These are phyloP conservation scores for Pichia sporocuriosa DNA, from an alignment of 805 yeast genomes.

Conservation along the genomic window DNA sequence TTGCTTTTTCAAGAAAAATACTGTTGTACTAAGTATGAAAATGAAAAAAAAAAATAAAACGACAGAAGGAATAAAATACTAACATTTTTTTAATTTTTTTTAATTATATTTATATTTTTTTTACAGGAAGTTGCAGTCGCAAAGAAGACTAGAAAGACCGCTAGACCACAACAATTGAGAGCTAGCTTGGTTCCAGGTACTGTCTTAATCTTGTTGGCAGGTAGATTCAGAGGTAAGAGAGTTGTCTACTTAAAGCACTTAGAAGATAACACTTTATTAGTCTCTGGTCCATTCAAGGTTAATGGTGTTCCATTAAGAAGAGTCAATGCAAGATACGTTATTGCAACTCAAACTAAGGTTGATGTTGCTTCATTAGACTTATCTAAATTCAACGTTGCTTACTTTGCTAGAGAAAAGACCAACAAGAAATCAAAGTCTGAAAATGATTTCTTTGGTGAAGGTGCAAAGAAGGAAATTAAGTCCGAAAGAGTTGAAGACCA, in stretches of 20 bases:
- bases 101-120: not conserved
- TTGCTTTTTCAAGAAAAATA: too few relatives aligned
- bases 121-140: slow-evolving; percentile 67
- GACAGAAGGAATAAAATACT: slow-evolving; percentile 4
- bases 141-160: slow-evolving; percentile 82
- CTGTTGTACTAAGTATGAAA: too few relatives aligned
- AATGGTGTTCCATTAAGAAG: slow-evolving; percentile 99
- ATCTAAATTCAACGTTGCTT: slow-evolving; percentile 85
- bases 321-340: slow-evolving; percentile 97
- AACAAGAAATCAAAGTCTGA: slow-evolving; percentile 79
- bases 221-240: slow-evolving; percentile 99
- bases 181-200: slow-evolving; percentile 96
- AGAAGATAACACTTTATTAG: slow-evolving; percentile 96
- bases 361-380: slow-evolving; percentile 74
- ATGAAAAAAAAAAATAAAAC: not conserved
- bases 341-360: slow-evolving; percentile 95
- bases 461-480: slow-evolving; percentile 79
- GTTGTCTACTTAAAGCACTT: slow-evolving; percentile 95
- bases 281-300: slow-evolving; percentile 98
- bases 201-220: slow-evolving; percentile 94
- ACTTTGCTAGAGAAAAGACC: slow-evolving; percentile 94
- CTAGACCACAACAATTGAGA: slow-evolving; percentile 92
- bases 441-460: slow-evolving; percentile 82
- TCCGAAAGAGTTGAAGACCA: slow-evolving; percentile 96
- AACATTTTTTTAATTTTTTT: slow-evolving; percentile 1